Conservation (phyloP, 495 filamentous ascomycete genomes). For the Lasiosphaeriaceae sp. region DNA sequence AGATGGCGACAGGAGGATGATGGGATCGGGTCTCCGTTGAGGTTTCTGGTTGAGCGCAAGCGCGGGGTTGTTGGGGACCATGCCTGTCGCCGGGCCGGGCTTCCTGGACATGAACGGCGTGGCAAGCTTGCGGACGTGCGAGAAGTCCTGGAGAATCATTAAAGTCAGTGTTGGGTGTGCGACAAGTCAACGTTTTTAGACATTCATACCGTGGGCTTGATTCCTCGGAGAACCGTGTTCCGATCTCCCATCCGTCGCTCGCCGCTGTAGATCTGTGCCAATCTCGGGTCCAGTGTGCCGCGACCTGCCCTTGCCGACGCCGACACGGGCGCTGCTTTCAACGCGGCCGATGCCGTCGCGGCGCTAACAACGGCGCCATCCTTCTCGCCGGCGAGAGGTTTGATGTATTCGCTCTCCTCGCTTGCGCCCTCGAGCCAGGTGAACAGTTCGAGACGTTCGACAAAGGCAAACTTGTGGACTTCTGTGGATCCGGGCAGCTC, state of each 20-base stretch:
- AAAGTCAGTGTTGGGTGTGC: not conserved
- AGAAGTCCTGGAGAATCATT: conserved; percentile 85
- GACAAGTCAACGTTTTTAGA: not conserved
- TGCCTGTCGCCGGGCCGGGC: conserved; percentile 33
- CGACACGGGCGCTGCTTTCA: conserved; percentile 49
- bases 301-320: conserved; percentile 49
- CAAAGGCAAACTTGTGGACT: conserved; percentile 82
- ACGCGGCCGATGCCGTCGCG: conserved; percentile 41
- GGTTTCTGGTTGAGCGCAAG: conserved; percentile 48
- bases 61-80: conserved; percentile 30
- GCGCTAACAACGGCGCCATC: conserved; percentile 45
- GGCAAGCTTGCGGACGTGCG: conserved; percentile 83
- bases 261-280: conserved; percentile 83
- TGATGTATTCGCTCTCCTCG: conserved; percentile 90
- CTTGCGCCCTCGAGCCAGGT: conserved; percentile 87
- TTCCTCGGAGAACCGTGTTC: conserved; percentile 80
- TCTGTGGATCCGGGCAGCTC: conserved; percentile 59
- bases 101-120: conserved; percentile 71
- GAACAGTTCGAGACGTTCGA: conserved; percentile 84
- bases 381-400: conserved; percentile 63
- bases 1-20: conserved; percentile 97
- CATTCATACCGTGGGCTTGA: conserved; percentile 76
- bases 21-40: conserved; percentile 73
- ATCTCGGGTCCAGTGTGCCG: conserved; percentile 67
- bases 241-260: conserved; percentile 90